Evolutionary conservation across 208 protist genomes (phyloP).

Genomic region (Borovskyia barvae): DNA sequence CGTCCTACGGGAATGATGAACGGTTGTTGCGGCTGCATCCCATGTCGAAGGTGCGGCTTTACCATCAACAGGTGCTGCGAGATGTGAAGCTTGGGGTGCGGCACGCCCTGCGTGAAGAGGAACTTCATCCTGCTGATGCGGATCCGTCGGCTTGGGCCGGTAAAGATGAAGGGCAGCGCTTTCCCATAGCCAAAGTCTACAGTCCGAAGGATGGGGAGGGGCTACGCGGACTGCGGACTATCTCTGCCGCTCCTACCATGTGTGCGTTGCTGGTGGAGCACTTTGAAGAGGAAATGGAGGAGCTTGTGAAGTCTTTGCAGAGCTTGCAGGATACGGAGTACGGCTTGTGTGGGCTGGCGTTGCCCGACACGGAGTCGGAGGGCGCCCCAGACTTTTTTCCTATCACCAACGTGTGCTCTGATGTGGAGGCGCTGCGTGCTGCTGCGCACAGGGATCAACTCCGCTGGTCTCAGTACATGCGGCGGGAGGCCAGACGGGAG

Average conservation of each 20-base stretch:
- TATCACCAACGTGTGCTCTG: constrained; percentile 28
- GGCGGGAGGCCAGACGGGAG: constrained; percentile 11
- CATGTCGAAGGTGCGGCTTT: constrained; percentile 57
- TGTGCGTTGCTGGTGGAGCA: constrained; percentile 62
- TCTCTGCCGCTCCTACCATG: constrained; percentile 29
- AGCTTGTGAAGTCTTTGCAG: constrained; percentile 46
- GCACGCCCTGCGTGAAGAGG: constrained; percentile 31
- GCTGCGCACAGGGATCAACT: constrained; percentile 33
- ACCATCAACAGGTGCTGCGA: constrained; percentile 33
- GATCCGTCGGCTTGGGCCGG: constrained; percentile 13
- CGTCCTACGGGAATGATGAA: constrained; percentile 28
- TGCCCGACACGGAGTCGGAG: constrained; percentile 8
- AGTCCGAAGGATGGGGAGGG: constrained; percentile 36
- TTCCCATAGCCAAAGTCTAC: constrained; percentile 46
- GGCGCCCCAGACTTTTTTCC: constrained; percentile 10
- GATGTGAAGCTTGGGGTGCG: constrained; percentile 8
- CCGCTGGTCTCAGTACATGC: constrained; percentile 38
- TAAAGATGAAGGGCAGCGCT: background rate
- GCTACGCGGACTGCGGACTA: constrained; percentile 19
- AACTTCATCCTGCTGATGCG: constrained; percentile 18
- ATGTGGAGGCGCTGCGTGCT: constrained; percentile 29
- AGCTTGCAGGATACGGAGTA: constrained; percentile 43
- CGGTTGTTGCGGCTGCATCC: constrained; percentile 56
- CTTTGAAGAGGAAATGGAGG: constrained; percentile 58
- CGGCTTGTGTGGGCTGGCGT: constrained; percentile 55